These are phyloP conservation scores for Epichloe amarillans DNA, from an alignment of 2,329 filamentous ascomycete species.

Conservation along the genomic window DNA sequence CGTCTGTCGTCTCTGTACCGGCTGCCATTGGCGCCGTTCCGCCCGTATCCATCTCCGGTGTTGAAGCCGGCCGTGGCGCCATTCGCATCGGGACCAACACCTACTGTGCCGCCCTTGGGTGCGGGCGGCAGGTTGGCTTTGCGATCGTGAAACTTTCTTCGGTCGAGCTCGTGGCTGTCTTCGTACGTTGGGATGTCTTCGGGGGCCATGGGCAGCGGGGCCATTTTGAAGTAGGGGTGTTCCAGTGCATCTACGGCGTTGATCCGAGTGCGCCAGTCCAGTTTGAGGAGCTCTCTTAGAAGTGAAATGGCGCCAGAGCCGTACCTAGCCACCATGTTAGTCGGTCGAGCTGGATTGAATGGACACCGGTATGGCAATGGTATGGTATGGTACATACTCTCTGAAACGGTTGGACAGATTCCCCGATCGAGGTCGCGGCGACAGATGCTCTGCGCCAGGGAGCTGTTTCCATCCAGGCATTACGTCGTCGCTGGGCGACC, in stretches of 20 bases:
- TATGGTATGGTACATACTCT: slow-evolving; percentile 34
- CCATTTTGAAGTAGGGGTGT: slow-evolving; percentile 77
- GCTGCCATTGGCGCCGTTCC: slow-evolving; percentile 35
- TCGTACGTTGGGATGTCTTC: slow-evolving; percentile 84
- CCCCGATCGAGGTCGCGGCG: slow-evolving; percentile 45
- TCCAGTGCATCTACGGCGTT: slow-evolving; percentile 90
- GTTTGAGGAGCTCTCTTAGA: slow-evolving; percentile 66
- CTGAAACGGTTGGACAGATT: slow-evolving; percentile 63
- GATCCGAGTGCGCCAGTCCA: slow-evolving; percentile 79
- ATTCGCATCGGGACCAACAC: slow-evolving; percentile 49
- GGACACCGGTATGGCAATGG: neutral
- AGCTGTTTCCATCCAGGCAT: slow-evolving; percentile 87
- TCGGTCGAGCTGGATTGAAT: neutral
- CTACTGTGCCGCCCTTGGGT: slow-evolving; percentile 81
- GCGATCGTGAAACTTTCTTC: slow-evolving; percentile 78
- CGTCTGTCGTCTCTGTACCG: slow-evolving; percentile 35
- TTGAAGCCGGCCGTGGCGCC: slow-evolving; percentile 33
- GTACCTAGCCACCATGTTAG: slow-evolving; percentile 28
- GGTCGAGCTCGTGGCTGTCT: slow-evolving; percentile 92
- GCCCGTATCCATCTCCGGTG: slow-evolving; percentile 35
- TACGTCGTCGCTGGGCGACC: slow-evolving; percentile 72
- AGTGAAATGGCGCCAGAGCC: slow-evolving; percentile 64
- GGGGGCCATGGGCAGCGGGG: slow-evolving; percentile 66
- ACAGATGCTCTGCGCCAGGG: slow-evolving; percentile 67
- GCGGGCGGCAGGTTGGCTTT: slow-evolving; percentile 77